Base-by-base conservation (phyloP, 768 basidiomycete species). In the Boletus coccyginus region DNA sequence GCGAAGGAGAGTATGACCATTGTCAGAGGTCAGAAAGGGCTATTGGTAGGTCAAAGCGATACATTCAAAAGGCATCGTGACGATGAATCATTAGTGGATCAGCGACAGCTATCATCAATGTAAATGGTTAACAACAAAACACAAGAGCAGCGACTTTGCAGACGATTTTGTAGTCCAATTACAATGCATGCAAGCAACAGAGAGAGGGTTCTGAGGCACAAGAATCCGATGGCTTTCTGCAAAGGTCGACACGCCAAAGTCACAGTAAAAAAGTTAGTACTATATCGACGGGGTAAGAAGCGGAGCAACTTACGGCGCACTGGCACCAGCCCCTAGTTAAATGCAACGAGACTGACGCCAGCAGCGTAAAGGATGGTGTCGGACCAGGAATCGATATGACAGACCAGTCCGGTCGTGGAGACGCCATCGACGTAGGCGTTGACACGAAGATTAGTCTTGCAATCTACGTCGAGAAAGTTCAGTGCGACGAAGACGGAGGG, bases 401-500 rank as follows among this genome's bases (percentile, higher is more conserved):
- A 40, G n/a, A n/a, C 39, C 32, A 63, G 29, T 14, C 49, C 33
- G 14, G 32, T 45, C 52, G 17, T 40, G 17, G 57, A 48, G 57
- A 63, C 47, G 0, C 41, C 47, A 24, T 59, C 51, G 0, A 59
- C 62, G 19, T 63, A 63, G 4, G 61, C 40, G 0, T 27, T 40
- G 16, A 63, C 2, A 16, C 62, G 61, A 14, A 63, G 46, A 51
- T 46, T 52, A 3, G 27, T n/a, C 19, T 29, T 21, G 42, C 43
- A 50, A 36, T 52, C 57, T 0, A 59, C 21, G 38, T 62, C 44
- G 21, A 62, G 33, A 19, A 7, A 46, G 32, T 62, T 62, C 40
- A 52, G 33, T 8, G 61, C 61, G 39, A 59, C n/a, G 27, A 59
- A 46, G 7, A 63, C 58, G 45, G 44, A 29, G 10, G 64, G 64